Conservation (phyloP, 129 eudicot species). For the Pulicaria dysenterica region DNA sequence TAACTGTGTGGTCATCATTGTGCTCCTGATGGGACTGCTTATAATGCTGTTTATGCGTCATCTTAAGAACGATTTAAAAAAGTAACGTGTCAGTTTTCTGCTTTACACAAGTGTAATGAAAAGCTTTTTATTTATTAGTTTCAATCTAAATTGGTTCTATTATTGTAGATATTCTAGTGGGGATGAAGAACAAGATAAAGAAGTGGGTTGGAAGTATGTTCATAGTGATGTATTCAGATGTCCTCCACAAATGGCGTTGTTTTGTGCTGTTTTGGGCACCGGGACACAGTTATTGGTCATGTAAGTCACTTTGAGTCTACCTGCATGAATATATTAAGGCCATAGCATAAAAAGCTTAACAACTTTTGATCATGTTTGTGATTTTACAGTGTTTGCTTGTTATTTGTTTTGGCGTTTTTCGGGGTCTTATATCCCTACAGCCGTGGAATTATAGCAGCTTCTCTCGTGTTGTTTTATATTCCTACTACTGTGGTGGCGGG, state of each 20-base stretch:
- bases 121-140: constrained; percentile 2
- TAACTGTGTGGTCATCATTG: constrained; percentile 56
- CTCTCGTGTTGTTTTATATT: constrained; percentile 54
- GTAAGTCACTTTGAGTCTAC: constrained; percentile 43
- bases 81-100: constrained; percentile 42
- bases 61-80: constrained; percentile 75
- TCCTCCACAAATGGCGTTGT: constrained; percentile 60
- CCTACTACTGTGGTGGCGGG: constrained; percentile 75
- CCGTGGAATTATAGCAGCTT: constrained; percentile 65
- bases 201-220: constrained; percentile 82
- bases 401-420: constrained; percentile 59
- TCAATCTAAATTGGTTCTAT: neutral
- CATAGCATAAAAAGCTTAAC: no score
- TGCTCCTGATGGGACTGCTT: constrained; percentile 69
- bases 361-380: constrained; percentile 15
- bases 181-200: constrained; percentile 92
- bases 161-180: constrained; percentile 63
- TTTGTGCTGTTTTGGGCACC: constrained; percentile 77
- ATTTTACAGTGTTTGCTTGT: constrained; percentile 49
- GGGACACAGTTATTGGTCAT: constrained; percentile 72
- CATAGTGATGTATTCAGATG: constrained; percentile 79
- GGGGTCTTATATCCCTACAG: constrained; percentile 71
- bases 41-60: constrained; percentile 57
- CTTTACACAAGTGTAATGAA: neutral
- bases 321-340: neutral